phyloP scores from a whole-genome alignment of 2,329 filamentous ascomycete genomes.

The Pyrenochaeta sp. region DNA sequence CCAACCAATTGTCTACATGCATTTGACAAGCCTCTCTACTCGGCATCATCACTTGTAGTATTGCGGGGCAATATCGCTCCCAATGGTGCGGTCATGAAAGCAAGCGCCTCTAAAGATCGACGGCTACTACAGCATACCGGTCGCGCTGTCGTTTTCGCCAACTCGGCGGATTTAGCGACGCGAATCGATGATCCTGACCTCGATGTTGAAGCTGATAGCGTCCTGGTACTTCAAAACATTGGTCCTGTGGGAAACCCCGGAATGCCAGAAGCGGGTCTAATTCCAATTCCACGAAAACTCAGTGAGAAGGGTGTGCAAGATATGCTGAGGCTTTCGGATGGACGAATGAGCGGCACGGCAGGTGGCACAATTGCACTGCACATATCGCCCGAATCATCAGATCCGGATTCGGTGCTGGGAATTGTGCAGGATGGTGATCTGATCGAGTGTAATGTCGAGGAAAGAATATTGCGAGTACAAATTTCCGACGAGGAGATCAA shows the following conservation, averaged over 20 bases:
- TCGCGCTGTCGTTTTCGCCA: conserved; percentile 80
- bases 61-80: conserved; percentile 86
- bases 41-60: conserved; percentile 82
- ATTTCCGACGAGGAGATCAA: conserved; percentile 53
- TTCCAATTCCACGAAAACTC: too few relatives aligned
- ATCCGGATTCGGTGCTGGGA: conserved; percentile 58
- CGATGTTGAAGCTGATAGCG: conserved; percentile 75
- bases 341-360: conserved; percentile 63
- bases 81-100: conserved; percentile 87
- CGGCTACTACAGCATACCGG: conserved; percentile 74
- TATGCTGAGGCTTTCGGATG: conserved; percentile 63
- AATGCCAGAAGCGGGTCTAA: conserved; percentile 90
- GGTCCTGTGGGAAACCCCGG: conserved; percentile 89
- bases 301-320: conserved; percentile 63
- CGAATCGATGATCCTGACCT: conserved; percentile 75
- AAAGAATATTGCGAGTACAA: conserved; percentile 51
- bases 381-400: conserved; percentile 60
- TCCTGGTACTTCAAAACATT: conserved; percentile 87
- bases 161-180: conserved; percentile 76
- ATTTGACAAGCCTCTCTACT: conserved; percentile 80
- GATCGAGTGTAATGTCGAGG: conserved; percentile 56
- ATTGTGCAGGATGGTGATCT: conserved; percentile 57
- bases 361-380: conserved; percentile 64
- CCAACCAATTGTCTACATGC: conserved; percentile 49
- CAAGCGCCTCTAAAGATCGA: conserved; percentile 86